Evolutionary conservation across 2,329 filamentous ascomycete species (phyloP).

Genomic region (Cladophialophora exuberans): DNA sequence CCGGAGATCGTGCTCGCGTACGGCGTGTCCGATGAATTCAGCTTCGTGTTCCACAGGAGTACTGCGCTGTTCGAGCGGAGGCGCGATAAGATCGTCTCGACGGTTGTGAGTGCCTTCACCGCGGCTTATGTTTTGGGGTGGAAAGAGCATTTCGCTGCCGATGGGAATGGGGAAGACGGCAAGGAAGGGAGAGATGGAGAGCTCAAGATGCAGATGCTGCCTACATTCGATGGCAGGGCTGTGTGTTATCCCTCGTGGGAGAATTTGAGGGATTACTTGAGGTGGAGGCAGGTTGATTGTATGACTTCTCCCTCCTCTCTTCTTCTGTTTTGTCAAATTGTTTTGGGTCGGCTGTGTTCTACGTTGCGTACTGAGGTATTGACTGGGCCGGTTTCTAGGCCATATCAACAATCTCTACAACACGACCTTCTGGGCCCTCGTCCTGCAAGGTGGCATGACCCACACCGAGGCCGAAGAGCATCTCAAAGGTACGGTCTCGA

Average conservation of each 20-base stretch:
- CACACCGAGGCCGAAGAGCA: constrained; percentile 78
- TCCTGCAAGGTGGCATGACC: constrained; percentile 75
- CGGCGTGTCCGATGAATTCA: constrained; percentile 93
- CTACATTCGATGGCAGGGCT: constrained; percentile 89
- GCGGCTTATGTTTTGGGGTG: constrained; percentile 86
- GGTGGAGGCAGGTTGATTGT: constrained; percentile 98
- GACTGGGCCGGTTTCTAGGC: constrained; percentile 53
- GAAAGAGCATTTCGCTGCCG: constrained; percentile 42
- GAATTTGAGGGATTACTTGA: constrained; percentile 92
- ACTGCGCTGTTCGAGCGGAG: constrained; percentile 84
- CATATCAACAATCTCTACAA: constrained; percentile 99
- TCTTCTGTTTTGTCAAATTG: neutral
- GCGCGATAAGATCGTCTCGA: constrained; percentile 86
- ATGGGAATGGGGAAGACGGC: neutral
- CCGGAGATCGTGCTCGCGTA: constrained; percentile 87
- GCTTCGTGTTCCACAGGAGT: constrained; percentile 85
- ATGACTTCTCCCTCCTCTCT: constrained; percentile 38
- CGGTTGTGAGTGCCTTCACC: constrained; percentile 90
- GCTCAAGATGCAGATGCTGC: constrained; percentile 70
- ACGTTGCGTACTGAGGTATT: constrained; percentile 16
- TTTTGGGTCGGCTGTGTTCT: neutral
- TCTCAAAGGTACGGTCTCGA: constrained; percentile 78
- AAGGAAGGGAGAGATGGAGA: constrained; percentile 43
- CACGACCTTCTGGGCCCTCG: constrained; percentile 90
- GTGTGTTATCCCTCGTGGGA: constrained; percentile 83